Evolutionary conservation across 1,284 basidiomycete species (phyloP), one percentile per base, ranked within the genome.

Genomic region (Hortiboletus rubellus): DNA sequence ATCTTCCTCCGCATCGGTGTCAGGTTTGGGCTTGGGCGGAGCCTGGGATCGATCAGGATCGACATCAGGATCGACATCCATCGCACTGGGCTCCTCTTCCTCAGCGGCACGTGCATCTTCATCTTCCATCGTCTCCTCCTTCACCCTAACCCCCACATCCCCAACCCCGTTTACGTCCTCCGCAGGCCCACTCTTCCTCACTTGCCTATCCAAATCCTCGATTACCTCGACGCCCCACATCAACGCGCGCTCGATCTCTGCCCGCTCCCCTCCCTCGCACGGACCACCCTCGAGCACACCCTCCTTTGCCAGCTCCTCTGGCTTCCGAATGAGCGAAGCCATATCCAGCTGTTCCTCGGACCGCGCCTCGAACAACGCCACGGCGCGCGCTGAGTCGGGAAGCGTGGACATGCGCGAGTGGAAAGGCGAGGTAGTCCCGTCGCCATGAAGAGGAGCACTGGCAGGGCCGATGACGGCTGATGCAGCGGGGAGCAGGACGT

Each of bases 291-390:
- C 67, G 17, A 70, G 68, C 0, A 68, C 81, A 7, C 77, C 84
- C 59, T 86, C 86, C 48, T 77, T 69, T 59, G 84, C 84, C 36
- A 91, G 68, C 68, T 91, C 89, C 33, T 82, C 79, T 0, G 87
- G 86, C 1, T 68, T 65, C 47, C 75, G 79, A 55, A 91, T 83
- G 44, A 91, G 75, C 17, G 84, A 73, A 3, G 79, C 82, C 79
- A 91, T 86, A 68, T 91, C 89, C 54, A 91, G 79, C 62, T 79
- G 81, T 49, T 81, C 77, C 18, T 74, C 64, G 14, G 73, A 62
- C 47, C 83, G 75, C 27, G 78, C 74, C 38, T 71, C 69, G 24
- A 84, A 72, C 9, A 74, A 69, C 5, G 77, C 77, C 24, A 66
- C 59, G 0, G 83, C 79, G 47, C 77, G 79, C 10, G 77, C 62